Base-by-base conservation (phyloP, 306 rosid species). In the Medicago ruthenica region DNA sequence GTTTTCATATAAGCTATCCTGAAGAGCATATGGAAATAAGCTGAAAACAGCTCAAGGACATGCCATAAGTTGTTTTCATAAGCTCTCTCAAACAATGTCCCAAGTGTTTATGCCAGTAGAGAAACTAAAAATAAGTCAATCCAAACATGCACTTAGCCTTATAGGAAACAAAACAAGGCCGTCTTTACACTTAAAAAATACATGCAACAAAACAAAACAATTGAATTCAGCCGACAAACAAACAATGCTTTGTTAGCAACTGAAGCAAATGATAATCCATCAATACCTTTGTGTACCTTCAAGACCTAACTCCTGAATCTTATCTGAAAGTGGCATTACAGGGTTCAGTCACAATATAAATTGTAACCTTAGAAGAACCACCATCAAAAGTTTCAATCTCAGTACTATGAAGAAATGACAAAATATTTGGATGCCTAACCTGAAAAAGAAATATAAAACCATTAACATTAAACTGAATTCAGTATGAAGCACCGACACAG, bases 301-400 rank as follows among this genome's bases (percentile, higher is more conserved):
- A 71, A 96, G 87, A 60, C 93, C 89, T 78, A 96, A 83, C 82
- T 96, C 99, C 81, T 79, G 89, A 71, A 92, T 88, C 91, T 88
- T 96, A 67, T 90, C 97, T 0, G 96, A 89, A 54, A 92, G 83
- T 17, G 93, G 98, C 90, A 92, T 86, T 57, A 92, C 98, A 75
- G 99, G 99, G 98, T 84, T 96, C 99, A 4, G 98, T 96, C 47
- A 96, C 99, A 79, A 96, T 90, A 82, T 96, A 92, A 76, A 96
- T 92, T 0, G 91, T 90, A 64, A 90, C 89, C 92, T 92, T 96
- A 41, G 92, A 11, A 57, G 93, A 67, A 79, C 92, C 84, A 12
- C 84, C 91, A 11, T 92, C 99, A 60, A 68, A 27, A 73, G 89
- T 83, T 82, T 92, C 99, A 5, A 84, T 70, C 88, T 96, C 98